phyloP scores from a whole-genome alignment of 495 filamentous ascomycete species.

The Hypoxylon trugodes region DNA sequence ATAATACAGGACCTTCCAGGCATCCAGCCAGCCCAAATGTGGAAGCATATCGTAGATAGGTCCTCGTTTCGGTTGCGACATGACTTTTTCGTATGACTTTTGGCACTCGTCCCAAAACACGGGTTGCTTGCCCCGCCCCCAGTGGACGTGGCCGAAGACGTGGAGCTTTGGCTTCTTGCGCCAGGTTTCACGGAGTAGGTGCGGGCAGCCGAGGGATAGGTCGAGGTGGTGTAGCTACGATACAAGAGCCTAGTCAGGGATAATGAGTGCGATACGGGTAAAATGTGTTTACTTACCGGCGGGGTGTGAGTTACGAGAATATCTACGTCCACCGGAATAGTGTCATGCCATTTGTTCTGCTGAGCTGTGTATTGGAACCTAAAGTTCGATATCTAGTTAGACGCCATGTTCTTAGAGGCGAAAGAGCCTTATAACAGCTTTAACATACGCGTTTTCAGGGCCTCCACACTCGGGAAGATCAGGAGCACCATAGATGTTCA shows the following conservation, averaged over 20 bases:
- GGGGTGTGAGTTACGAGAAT: constrained; percentile 85
- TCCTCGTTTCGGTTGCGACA: constrained; percentile 58
- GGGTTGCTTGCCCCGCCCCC: constrained; percentile 67
- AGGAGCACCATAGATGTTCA: constrained; percentile 64
- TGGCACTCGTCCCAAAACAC: constrained; percentile 84
- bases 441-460: constrained; percentile 63
- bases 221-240: constrained; percentile 76
- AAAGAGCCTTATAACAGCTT: not conserved
- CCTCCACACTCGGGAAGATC: constrained; percentile 60
- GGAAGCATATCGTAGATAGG: constrained; percentile 60
- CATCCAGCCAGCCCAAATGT: constrained; percentile 67
- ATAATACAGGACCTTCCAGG: constrained; percentile 65
- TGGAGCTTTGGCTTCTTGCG: constrained; percentile 80
- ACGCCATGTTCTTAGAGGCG: not conserved
- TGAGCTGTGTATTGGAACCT: constrained; percentile 59
- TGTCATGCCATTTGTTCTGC: constrained; percentile 56
- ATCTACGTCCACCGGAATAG: constrained; percentile 76
- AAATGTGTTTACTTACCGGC: constrained; percentile 44
- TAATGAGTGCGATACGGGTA: not conserved
- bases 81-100: constrained; percentile 71
- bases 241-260: not conserved
- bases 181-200: constrained; percentile 79
- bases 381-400: not conserved
- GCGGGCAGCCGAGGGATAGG: constrained; percentile 76
- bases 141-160: constrained; percentile 91